A percentile compares a stretch with the other conserved stretches of the same genome.
Conservation (phyloP, 805 yeast species). For the Candida ponderosae region DNA sequence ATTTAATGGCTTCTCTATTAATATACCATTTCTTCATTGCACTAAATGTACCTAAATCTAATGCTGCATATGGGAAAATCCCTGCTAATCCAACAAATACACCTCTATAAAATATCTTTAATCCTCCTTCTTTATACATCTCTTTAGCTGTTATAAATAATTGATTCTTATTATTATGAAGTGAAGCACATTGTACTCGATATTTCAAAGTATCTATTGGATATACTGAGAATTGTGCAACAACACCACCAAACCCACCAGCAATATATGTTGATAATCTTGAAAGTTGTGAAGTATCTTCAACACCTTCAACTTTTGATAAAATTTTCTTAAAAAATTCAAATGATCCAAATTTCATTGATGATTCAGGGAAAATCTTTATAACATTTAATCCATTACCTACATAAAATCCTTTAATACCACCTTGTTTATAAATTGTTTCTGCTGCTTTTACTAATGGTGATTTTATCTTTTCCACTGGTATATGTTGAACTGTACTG, state of each 20-base stretch:
- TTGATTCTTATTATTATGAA: constrained; percentile 44
- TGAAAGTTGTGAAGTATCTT: constrained; percentile 62
- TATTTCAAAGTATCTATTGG: constrained; percentile 94
- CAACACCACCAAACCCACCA: constrained; percentile 95
- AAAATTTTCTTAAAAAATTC: constrained; percentile 76
- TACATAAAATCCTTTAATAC: constrained; percentile 79
- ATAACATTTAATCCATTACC: constrained; percentile 93
- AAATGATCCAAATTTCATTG: constrained; percentile 94
- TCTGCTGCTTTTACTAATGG: constrained; percentile 77
- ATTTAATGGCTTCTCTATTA: constrained; percentile 47
- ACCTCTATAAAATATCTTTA: constrained; percentile 78
- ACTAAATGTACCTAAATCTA: constrained; percentile 90
- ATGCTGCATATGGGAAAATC: constrained; percentile 95
- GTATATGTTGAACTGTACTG: constrained; percentile 31
- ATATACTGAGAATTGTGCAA: constrained; percentile 86
- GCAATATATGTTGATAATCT: constrained; percentile 77
- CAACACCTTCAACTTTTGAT: constrained; percentile 68
- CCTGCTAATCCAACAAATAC: constrained; percentile 88
- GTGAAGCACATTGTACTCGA: constrained; percentile 86
- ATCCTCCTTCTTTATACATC: constrained; percentile 76
- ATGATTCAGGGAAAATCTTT: constrained; percentile 94
- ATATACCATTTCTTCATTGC: constrained; percentile 75
- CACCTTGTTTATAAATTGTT: constrained; percentile 82
- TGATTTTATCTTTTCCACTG: constrained; percentile 45
- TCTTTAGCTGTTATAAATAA: constrained; percentile 61